phyloP scores from a whole-genome alignment of 2,329 filamentous ascomycete species.

The Aurifilum marmelostoma region DNA sequence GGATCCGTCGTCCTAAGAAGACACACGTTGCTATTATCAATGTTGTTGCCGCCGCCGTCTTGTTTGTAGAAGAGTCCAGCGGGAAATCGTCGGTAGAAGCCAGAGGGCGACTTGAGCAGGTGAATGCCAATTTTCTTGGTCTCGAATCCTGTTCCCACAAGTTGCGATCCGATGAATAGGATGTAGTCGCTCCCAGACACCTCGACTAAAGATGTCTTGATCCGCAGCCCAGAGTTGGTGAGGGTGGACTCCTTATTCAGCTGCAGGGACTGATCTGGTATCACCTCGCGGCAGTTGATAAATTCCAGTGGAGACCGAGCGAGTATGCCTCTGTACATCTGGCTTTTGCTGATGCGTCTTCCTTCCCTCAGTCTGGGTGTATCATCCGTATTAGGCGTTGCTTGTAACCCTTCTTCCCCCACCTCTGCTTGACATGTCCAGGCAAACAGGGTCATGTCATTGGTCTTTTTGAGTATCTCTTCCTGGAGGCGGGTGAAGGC shows the following conservation, averaged over 20 bases:
- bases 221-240: constrained; percentile 29
- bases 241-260: constrained; percentile 27
- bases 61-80: neutral
- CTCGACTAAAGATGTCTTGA: constrained; percentile 22
- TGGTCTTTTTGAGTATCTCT: constrained; percentile 33
- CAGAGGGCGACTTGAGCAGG: neutral
- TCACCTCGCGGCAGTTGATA: constrained; percentile 21
- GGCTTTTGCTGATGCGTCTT: constrained; percentile 21
- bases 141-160: constrained; percentile 5
- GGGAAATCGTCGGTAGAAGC: constrained; percentile 2
- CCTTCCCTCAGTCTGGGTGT: neutral
- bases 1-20: neutral
- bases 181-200: constrained; percentile 25
- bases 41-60: neutral
- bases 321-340: constrained; percentile 28
- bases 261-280: constrained; percentile 23
- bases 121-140: constrained; percentile 8
- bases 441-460: constrained; percentile 29
- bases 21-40: neutral
- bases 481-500: constrained; percentile 35
- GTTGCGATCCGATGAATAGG: constrained; percentile 13
- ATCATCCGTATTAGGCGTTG: too few species aligned
- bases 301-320: constrained; percentile 28
- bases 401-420: neutral
- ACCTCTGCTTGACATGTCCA: constrained; percentile 25